Percentiles rank a stretch among this genome's conserved stretches.
These are phyloP conservation scores for Neocucurbitaria cava DNA, from an alignment of 2,329 filamentous ascomycete species.

Conservation along the genomic window DNA sequence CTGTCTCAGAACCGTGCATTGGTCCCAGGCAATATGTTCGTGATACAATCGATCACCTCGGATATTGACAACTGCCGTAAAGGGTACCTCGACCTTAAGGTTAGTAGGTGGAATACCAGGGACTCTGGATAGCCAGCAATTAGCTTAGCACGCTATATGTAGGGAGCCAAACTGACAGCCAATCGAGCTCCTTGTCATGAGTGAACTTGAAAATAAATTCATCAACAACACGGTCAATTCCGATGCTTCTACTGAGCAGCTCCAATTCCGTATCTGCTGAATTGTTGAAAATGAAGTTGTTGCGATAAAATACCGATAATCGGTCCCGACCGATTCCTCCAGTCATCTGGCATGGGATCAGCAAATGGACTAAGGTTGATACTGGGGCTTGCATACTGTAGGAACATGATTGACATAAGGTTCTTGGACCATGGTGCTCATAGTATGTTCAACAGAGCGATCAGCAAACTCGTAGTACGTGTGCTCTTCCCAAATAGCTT, in stretches of 20 bases:
- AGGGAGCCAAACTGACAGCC: conserved; percentile 33
- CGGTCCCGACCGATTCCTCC: conserved; percentile 70
- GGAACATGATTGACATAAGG: conserved; percentile 79
- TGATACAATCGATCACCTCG: conserved; percentile 71
- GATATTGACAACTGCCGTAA: conserved; percentile 70
- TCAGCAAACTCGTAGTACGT: conserved; percentile 72
- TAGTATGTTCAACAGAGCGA: conserved; percentile 71
- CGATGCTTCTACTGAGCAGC: conserved; percentile 72
- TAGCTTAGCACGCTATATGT: conserved; percentile 39
- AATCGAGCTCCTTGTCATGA: conserved; percentile 27
- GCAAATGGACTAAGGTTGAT: not conserved
- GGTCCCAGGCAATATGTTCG: conserved; percentile 74
- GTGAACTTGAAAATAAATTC: conserved; percentile 35
- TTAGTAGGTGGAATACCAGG: conserved; percentile 15
- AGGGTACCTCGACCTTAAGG: conserved; percentile 62
- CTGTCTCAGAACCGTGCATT: conserved; percentile 66
- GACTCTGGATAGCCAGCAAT: conserved; percentile 4
- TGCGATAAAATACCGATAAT: conserved; percentile 69
- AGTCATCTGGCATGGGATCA: conserved; percentile 46
- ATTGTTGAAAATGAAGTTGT: conserved; percentile 77
- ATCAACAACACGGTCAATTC: conserved; percentile 66
- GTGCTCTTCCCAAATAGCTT: conserved; percentile 79
- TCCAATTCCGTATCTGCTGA: conserved; percentile 70
- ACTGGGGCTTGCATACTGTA: conserved; percentile 48
- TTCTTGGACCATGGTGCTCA: conserved; percentile 79